These are phyloP conservation scores for Tuber indicum DNA, from an alignment of 495 filamentous ascomycete genomes.

Conservation along the genomic window DNA sequence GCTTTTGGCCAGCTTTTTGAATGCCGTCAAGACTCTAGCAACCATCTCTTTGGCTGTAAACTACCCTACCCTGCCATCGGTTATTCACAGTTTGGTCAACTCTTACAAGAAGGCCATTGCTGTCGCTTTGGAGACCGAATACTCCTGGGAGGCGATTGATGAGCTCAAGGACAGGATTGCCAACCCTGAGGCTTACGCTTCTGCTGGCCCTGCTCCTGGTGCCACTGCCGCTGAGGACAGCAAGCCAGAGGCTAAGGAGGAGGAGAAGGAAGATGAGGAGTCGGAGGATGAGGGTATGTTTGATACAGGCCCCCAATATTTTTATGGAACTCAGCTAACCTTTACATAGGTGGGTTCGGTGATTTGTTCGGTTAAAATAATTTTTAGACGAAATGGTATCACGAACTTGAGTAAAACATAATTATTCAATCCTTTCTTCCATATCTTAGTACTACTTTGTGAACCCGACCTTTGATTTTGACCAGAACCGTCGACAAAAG, in stretches of 20 bases:
- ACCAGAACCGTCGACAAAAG: neutral
- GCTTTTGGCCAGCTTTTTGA: conserved; percentile 74
- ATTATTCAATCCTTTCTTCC: conserved; percentile 35
- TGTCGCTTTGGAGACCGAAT: conserved; percentile 83
- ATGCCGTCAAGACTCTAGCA: conserved; percentile 80
- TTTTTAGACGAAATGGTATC: conserved; percentile 43
- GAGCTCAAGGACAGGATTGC: conserved; percentile 98
- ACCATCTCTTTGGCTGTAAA: conserved; percentile 80
- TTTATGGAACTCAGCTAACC: conserved; percentile 21
- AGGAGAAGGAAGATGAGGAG: conserved; percentile 55
- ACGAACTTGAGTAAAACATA: conserved; percentile 41
- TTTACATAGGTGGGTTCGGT: conserved; percentile 56
- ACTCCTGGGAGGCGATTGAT: conserved; percentile 91
- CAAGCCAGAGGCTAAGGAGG: conserved; percentile 50
- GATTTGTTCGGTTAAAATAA: conserved; percentile 57
- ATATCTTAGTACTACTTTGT: neutral
- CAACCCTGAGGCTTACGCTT: conserved; percentile 91
- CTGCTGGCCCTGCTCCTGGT: conserved; percentile 61
- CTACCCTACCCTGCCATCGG: conserved; percentile 93
- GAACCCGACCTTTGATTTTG: neutral
- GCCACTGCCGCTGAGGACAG: conserved; percentile 49
- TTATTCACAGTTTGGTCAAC: conserved; percentile 93
- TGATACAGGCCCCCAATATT: conserved; percentile 26
- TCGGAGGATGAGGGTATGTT: conserved; percentile 57
- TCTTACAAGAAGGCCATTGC: conserved; percentile 93